These are phyloP conservation scores for Euphorbia peplus DNA, from an alignment of 345 rosid genomes.

Conservation along the genomic window DNA sequence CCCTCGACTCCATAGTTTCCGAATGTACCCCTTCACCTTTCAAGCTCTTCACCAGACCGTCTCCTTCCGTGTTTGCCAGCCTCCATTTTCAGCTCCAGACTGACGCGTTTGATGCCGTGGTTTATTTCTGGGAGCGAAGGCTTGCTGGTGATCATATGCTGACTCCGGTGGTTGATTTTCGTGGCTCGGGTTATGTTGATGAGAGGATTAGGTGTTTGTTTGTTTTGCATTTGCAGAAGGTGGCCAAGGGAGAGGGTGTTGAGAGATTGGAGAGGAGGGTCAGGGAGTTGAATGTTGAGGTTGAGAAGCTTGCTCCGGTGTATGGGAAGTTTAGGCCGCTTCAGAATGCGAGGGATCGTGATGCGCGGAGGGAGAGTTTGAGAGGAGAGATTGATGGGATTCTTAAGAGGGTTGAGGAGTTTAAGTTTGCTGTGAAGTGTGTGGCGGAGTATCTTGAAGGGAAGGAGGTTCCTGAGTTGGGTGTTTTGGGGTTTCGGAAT, in stretches of 20 bases:
- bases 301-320: slow-evolving; percentile 15
- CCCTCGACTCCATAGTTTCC: slow-evolving; percentile 5
- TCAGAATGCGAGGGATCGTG: slow-evolving; percentile 1
- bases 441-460: slow-evolving; percentile 44
- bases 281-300: slow-evolving; percentile 24
- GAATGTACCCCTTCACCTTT: slow-evolving; percentile 10
- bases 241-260: slow-evolving; percentile 45
- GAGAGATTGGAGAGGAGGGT: slow-evolving; percentile 34
- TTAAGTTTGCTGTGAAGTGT: slow-evolving; percentile 46
- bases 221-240: slow-evolving; percentile 22
- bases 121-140: slow-evolving; percentile 15
- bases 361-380: slow-evolving; percentile 30
- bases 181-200: not conserved
- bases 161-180: slow-evolving; percentile 9
- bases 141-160: slow-evolving; percentile 17
- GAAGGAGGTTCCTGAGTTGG: slow-evolving; percentile 14
- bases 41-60: not conserved
- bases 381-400: slow-evolving; percentile 37
- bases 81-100: not conserved
- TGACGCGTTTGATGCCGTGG: slow-evolving; percentile 1
- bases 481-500: slow-evolving; percentile 38
- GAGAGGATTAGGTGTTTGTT: slow-evolving; percentile 9
- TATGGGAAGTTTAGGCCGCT: slow-evolving; percentile 3
- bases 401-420: slow-evolving; percentile 50
- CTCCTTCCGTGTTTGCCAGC: not conserved